Evolutionary conservation across 306 rosid genomes (phyloP), one percentile per base, ranked within the genome.

Genomic region (Datisca glomerata): DNA sequence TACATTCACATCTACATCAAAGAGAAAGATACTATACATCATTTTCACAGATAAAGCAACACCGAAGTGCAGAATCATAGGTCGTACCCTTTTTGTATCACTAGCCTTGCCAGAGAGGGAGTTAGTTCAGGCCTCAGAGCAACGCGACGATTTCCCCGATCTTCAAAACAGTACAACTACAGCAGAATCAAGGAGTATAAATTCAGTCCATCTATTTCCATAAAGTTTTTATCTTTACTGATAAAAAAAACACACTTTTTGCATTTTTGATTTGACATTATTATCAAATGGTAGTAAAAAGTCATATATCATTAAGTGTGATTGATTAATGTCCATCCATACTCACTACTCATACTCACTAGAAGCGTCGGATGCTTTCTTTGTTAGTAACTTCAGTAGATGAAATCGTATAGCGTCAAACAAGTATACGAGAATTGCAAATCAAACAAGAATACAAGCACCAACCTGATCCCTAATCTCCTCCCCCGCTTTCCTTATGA

Each of bases 161-260:
- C 97, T 72, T 89, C 95, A 50, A 89, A 89, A 65, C 95, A 89
- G 61, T 89, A 83, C 21, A 89, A 93, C 97, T 89, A n/a, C n/a
- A n/a, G 76, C 72, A 70, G 49, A 54, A 51, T 21, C 46, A 57
- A 51, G 53, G 43, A 44, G 43, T 15, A 54, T 2, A 32, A 24
- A 37, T 19, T 56, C 27, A 36, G 32, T 13, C 44, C 31, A 43
- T 44, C 12, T 7, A 3, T 16, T 7, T 13, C 39, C 16, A n/a
- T 12, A 25, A 11, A n/a, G 4, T 31, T n/a, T n/a, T n/a, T n/a
- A n/a, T n/a, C n/a, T n/a, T n/a, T n/a, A n/a, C n/a, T n/a, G n/a
- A n/a, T n/a, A n/a, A n/a, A n/a, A n/a, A n/a, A n/a, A n/a, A n/a
- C n/a, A n/a, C n/a, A n/a, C n/a, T n/a, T n/a, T n/a, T n/a, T n/a